phyloP scores from a whole-genome alignment of 2,329 filamentous ascomycete species.

The Fusarium piperis region DNA sequence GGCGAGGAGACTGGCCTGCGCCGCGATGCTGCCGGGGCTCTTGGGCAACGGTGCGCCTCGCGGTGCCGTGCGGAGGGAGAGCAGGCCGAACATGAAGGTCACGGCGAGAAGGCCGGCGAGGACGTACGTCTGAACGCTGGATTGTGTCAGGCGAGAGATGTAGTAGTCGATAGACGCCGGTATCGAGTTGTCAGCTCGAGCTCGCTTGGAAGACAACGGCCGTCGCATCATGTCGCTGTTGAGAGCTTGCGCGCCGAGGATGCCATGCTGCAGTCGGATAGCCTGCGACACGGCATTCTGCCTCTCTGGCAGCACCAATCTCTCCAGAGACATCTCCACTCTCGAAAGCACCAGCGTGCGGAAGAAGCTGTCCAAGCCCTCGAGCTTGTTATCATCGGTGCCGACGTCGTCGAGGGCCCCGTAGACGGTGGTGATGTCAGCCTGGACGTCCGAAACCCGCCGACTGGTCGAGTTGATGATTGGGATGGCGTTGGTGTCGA shows the following conservation, averaged over 20 bases:
- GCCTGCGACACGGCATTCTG: slow-evolving; percentile 35
- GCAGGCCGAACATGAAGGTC: slow-evolving; percentile 31
- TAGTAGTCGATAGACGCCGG: slow-evolving; percentile 34
- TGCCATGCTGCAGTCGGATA: slow-evolving; percentile 39
- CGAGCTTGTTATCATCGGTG: slow-evolving; percentile 24
- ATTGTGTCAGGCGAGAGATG: slow-evolving; percentile 36
- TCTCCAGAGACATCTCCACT: slow-evolving; percentile 32
- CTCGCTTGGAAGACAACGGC: slow-evolving; percentile 11
- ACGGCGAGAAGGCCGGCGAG: slow-evolving; percentile 35
- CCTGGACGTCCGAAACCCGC: slow-evolving; percentile 23
- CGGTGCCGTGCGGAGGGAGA: slow-evolving; percentile 37
- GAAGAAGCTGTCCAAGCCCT: slow-evolving; percentile 42
- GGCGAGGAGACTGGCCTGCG: slow-evolving; percentile 42
- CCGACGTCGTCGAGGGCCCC: slow-evolving; percentile 25
- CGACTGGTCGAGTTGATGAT: slow-evolving; percentile 24
- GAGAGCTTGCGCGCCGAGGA: slow-evolving; percentile 41
- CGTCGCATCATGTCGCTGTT: slow-evolving; percentile 32
- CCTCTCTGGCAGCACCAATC: slow-evolving; percentile 32
- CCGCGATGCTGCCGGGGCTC: slow-evolving; percentile 43
- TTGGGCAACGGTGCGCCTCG: slow-evolving; percentile 36
- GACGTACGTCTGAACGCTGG: slow-evolving; percentile 32
- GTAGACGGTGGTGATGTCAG: slow-evolving; percentile 32
- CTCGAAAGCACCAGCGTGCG: slow-evolving; percentile 39
- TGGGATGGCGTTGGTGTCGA: slow-evolving; percentile 35
- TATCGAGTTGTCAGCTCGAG: slow-evolving; percentile 17